Base-by-base conservation (phyloP, 495 filamentous ascomycete species). In the Terfezia boudieri region DNA sequence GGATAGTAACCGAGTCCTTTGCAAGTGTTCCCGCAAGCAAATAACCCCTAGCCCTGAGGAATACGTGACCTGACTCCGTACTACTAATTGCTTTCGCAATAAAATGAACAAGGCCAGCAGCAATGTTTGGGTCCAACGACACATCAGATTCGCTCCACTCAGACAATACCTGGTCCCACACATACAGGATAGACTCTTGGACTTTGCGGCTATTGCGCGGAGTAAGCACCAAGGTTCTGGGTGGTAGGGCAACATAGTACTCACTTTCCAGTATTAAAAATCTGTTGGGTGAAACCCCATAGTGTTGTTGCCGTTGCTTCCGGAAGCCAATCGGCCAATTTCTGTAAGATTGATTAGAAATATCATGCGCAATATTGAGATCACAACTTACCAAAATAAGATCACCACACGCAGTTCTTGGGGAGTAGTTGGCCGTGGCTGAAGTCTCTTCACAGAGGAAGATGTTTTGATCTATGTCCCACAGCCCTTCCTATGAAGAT, bases 381-480 rank as follows among this genome's bases (percentile, higher is more conserved):
- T 4, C 8, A 2, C 36, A 16, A 22, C 60, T 55, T 58, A 61
- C 60, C 38, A 93, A 82, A 9, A 90, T 73, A 26, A 96, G 71
- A 63, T 94, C 89, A 32, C 86, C 86, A 61, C 84, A 87, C 51
- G 89, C 89, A 11, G 84, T 92, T 51, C 90, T 76, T 32, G 90
- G 83, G 2, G 89, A 93, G 66, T 94, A 98, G 64, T 96, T 95
- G 23, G 88, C 82, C n/a, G 86, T 94, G 51, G 95, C 81, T 11
- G 86, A 85, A 2, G 84, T 89, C 67, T 98, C 90, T 62, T 98
- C 90, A 0, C 86, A 86, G 32, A 98, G 73, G 67, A 92, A 98
- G 1, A 96, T 74, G 50, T 92, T 96, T 53, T 93, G 79, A 67
- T 98, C 90, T 56, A 95, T 81, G 55, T 96, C 86, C 90, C 90